Base-by-base conservation (phyloP, 73 alveolate genomes). In the Urostyla sp. region DNA sequence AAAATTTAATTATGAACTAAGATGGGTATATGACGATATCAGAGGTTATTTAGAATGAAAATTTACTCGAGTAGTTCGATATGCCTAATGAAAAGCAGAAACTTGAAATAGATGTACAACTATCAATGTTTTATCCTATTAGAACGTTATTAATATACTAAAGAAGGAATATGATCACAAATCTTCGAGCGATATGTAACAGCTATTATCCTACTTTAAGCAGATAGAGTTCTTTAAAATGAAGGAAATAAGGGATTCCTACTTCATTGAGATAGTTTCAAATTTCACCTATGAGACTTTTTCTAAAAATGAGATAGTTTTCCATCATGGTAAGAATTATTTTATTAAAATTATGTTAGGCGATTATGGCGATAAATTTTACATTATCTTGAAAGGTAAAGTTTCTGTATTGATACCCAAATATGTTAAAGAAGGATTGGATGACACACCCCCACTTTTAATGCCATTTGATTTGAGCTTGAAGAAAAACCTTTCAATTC, bases 111-210 rank as follows among this genome's bases (percentile, higher is more conserved):
- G n/a, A n/a, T n/a, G n/a, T n/a, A n/a, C n/a, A n/a, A n/a, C n/a
- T n/a, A n/a, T n/a, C n/a, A n/a, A n/a, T n/a, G n/a, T n/a, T n/a
- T n/a, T n/a, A n/a, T n/a, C n/a, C n/a, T n/a, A n/a, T n/a, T n/a
- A 63, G 79, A 63, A 63, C 60, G 44, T 63, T 18, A 8, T 63
- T 5, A 63, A 48, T 26, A 37, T 63, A 13, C 27, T 63, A 60
- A 63, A 63, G 60, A 63, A 63, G 28, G 79, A 63, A 24, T 49
- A 57, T 3, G 79, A 63, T 63, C 37, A 43, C 26, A 63, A 60
- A 63, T 28, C 37, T 13, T 18, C 6, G 20, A 6, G 27, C 4
- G 83, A 69, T 16, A 34, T 69, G 4, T 54, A 69, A 7, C 32
- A 44, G 52, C 44, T 69, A 7, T 32, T 54, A 20, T 69, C 69